phyloP scores from a whole-genome alignment of 352 stramenopile species.

The Blastocystis hominis region DNA sequence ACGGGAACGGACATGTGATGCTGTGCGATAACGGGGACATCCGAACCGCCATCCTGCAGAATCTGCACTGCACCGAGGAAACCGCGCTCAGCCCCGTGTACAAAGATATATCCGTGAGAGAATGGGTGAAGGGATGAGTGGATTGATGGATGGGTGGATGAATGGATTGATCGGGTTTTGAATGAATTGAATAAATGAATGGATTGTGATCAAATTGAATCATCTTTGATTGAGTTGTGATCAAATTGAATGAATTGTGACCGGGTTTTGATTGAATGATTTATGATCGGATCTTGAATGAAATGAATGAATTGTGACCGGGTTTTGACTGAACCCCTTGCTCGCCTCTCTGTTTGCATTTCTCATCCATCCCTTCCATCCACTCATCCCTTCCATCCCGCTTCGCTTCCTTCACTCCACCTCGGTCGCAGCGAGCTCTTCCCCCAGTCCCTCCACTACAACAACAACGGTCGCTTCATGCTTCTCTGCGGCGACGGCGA shows the following conservation, averaged over 20 bases:
- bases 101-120: constrained; percentile 2
- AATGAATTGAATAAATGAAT: not conserved
- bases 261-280: not conserved
- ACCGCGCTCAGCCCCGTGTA: not conserved
- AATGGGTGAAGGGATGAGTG: too few relatives aligned
- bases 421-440: constrained; percentile 93
- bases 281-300: too few relatives aligned
- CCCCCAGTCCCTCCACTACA: constrained; percentile 90
- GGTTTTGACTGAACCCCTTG: not conserved
- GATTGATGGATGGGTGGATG: too few relatives aligned
- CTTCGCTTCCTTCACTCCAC: constrained; percentile 72
- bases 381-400: constrained; percentile 60
- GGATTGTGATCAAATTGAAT: not conserved
- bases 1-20: constrained; percentile 87
- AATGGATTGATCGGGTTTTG: too few relatives aligned
- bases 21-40: constrained; percentile 96
- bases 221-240: too few relatives aligned
- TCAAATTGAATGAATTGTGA: not conserved
- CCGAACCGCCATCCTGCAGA: constrained; percentile 76
- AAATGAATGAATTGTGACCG: not conserved
- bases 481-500: constrained; percentile 94
- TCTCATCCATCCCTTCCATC: constrained; percentile 61
- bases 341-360: constrained; percentile 55
- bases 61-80: constrained; percentile 56
- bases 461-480: constrained; percentile 95